These are phyloP conservation scores for Ceratocystis destructans DNA, from an alignment of 2,329 filamentous ascomycete genomes.

Conservation along the genomic window DNA sequence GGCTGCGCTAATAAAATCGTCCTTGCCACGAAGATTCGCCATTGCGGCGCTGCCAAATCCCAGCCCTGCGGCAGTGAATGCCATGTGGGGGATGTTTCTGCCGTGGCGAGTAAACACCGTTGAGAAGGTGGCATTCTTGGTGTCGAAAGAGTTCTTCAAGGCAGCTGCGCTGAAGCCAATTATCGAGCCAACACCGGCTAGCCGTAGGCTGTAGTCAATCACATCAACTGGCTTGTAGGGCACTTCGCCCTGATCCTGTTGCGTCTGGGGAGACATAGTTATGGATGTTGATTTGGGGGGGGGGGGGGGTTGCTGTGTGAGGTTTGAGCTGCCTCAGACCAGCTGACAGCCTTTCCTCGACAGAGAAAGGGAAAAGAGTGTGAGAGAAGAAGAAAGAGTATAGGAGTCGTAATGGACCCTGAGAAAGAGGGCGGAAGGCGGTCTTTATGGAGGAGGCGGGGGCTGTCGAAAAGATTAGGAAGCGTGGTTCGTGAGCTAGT, in stretches of 20 bases:
- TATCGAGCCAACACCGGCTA: conserved; percentile 49
- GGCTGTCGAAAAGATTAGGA: conserved; percentile 5
- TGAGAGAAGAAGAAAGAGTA: neutral
- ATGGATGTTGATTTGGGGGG: neutral
- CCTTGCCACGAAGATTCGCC: conserved; percentile 73
- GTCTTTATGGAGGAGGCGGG: conserved; percentile 8
- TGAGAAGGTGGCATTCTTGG: conserved; percentile 66
- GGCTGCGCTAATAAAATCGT: conserved; percentile 62
- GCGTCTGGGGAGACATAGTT: conserved; percentile 15
- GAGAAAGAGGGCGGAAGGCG: conserved; percentile 1
- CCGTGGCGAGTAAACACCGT: conserved; percentile 71
- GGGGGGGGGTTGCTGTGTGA: neutral
- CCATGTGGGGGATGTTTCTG: conserved; percentile 45
- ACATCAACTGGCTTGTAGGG: conserved; percentile 63
- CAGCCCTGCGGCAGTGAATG: conserved; percentile 51
- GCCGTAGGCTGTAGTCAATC: conserved; percentile 50
- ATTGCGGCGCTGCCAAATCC: conserved; percentile 62
- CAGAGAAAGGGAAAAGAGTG: conserved; percentile 1
- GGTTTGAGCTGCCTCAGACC: conserved; percentile 14
- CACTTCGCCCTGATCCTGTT: conserved; percentile 7
- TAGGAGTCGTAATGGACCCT: no score
- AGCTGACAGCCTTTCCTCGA: conserved; percentile 18
- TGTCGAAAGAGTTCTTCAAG: conserved; percentile 75
- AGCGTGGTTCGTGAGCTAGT: conserved; percentile 11
- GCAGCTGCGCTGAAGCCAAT: conserved; percentile 61